A percentile compares a stretch with the other conserved stretches of the same genome.
These are phyloP conservation scores for Neurospora intermedia DNA, from an alignment of 495 filamentous ascomycete species.

Conservation along the genomic window DNA sequence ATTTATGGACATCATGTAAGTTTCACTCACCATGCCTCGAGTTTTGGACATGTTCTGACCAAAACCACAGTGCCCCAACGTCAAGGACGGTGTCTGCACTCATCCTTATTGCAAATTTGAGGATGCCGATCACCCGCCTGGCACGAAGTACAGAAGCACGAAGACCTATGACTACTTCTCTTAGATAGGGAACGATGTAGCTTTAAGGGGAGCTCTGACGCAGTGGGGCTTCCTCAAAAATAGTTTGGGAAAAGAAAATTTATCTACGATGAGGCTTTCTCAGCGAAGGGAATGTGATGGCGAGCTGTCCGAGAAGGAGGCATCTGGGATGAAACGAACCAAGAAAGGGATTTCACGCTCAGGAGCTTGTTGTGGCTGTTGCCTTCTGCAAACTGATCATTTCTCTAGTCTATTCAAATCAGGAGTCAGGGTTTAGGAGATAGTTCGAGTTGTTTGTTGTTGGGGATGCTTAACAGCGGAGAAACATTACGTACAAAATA, in stretches of 20 bases:
- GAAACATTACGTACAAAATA: not conserved
- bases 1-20: constrained; percentile 68
- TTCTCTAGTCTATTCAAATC: not conserved
- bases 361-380: not conserved
- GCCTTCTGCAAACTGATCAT: not conserved
- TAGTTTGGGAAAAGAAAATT: not conserved
- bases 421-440: not conserved
- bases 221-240: not conserved
- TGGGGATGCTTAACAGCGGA: not conserved
- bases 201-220: not conserved
- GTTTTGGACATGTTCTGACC: not conserved
- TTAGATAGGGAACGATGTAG: not conserved
- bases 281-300: not conserved
- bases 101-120: constrained; percentile 38
- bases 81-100: constrained; percentile 29
- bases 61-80: constrained; percentile 25
- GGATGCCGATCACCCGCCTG: constrained; percentile 37
- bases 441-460: not conserved
- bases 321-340: not conserved
- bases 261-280: not conserved
- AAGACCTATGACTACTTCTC: constrained; percentile 14
- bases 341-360: not conserved
- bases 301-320: not conserved
- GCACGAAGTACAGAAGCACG: constrained; percentile 31
- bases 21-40: not conserved